Percentiles rank a stretch among this genome's conserved stretches.
Conservation (phyloP, 148 eudicot genomes). For the Rhododendron simsii region DNA sequence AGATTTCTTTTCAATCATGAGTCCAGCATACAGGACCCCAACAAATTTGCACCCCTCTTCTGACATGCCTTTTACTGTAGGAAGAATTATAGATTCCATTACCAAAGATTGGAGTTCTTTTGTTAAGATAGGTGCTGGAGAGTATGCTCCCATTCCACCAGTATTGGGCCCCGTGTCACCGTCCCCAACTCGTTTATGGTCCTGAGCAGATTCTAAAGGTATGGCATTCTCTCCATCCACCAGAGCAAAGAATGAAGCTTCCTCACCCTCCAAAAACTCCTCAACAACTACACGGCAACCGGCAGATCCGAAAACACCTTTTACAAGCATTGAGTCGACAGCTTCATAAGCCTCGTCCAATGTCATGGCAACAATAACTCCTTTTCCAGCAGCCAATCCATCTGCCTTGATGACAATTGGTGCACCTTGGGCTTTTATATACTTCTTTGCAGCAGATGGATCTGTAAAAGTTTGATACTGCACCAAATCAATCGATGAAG, state of each 20-base stretch:
- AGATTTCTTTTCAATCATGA: constrained; percentile 91
- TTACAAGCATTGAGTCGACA: constrained; percentile 83
- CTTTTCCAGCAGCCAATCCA: constrained; percentile 97
- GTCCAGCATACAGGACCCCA: constrained; percentile 88
- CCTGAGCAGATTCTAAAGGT: constrained; percentile 93
- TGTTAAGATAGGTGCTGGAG: constrained; percentile 88
- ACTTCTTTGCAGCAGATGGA: constrained; percentile 71
- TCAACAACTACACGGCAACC: constrained; percentile 77
- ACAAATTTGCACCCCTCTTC: constrained; percentile 93
- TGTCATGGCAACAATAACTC: constrained; percentile 86
- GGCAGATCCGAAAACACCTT: constrained; percentile 65
- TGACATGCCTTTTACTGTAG: constrained; percentile 86
- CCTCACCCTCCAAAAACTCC: constrained; percentile 91
- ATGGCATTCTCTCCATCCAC: constrained; percentile 91
- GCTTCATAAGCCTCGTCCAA: constrained; percentile 79
- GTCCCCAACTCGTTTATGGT: constrained; percentile 94
- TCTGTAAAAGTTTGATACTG: constrained; percentile 87
- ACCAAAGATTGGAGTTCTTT: constrained; percentile 67
- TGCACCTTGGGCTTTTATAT: constrained; percentile 75
- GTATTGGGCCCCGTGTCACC: constrained; percentile 94
- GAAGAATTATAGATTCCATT: constrained; percentile 74
- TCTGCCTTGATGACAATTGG: constrained; percentile 93
- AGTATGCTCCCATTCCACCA: constrained; percentile 98
- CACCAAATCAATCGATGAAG: constrained; percentile 23
- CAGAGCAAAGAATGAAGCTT: constrained; percentile 88